These are phyloP conservation scores for Pleurotus giganteus DNA, from an alignment of 768 basidiomycete species.

Conservation along the genomic window DNA sequence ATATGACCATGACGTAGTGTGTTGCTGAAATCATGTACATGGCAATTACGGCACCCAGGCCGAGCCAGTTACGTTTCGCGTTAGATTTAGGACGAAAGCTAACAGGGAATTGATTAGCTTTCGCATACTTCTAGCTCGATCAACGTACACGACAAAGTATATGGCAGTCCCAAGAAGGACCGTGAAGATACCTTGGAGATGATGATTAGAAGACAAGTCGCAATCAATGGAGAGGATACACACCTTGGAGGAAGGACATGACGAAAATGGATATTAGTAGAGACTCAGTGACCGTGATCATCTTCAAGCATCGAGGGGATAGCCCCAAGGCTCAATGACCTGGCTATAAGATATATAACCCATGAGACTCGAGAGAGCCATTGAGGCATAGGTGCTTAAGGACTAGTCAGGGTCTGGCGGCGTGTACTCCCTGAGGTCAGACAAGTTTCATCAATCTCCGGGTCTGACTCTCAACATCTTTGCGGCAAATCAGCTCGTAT, in stretches of 20 bases:
- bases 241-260: slow-evolving; percentile 9
- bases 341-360: too few relatives aligned
- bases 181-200: background rate
- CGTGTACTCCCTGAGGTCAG: background rate
- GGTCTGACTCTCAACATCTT: too few relatives aligned
- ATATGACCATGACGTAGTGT: slow-evolving; percentile 6
- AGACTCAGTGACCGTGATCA: slow-evolving; percentile 5
- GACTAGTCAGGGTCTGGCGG: background rate
- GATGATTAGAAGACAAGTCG: background rate
- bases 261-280: slow-evolving; percentile 5
- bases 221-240: background rate
- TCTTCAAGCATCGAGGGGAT: too few relatives aligned
- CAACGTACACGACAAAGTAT: slow-evolving; percentile 5
- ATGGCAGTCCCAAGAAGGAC: slow-evolving; percentile 2
- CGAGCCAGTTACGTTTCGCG: slow-evolving; percentile 1
- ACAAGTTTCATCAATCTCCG: too few relatives aligned
- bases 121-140: background rate
- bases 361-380: background rate
- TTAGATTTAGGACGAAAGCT: background rate
- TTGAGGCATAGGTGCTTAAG: background rate
- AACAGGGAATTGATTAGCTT: background rate
- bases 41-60: background rate
- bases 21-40: slow-evolving; percentile 5
- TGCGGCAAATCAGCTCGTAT: too few relatives aligned
- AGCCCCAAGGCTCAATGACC: too few relatives aligned